phyloP scores from a whole-genome alignment of 352 stramenopile genomes.

The Blastocystis sp. region DNA sequence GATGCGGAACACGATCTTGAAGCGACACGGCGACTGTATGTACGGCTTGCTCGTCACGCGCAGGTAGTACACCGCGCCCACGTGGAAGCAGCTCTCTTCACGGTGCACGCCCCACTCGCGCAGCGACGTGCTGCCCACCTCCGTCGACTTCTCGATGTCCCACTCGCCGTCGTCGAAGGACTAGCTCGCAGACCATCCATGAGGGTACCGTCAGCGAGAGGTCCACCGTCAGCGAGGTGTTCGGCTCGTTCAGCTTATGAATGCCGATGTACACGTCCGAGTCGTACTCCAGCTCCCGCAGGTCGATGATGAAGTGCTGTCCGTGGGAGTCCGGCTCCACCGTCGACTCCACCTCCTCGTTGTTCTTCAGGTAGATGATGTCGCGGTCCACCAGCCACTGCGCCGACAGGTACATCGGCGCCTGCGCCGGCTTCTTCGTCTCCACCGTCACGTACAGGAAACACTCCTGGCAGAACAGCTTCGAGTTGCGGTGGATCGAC shows the following conservation, averaged over 20 bases:
- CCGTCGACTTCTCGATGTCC: not conserved
- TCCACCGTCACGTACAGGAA: not conserved
- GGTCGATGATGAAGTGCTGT: conserved; percentile 50
- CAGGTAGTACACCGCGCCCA: conserved; percentile 47
- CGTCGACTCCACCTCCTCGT: not conserved
- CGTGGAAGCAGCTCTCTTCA: not conserved
- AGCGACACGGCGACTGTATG: not conserved
- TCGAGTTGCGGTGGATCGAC: not conserved
- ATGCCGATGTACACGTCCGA: conserved; percentile 29
- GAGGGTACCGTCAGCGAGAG: not conserved
- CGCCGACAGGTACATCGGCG: not conserved
- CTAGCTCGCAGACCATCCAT: not conserved
- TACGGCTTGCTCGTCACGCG: not conserved
- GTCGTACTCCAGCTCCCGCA: conserved; percentile 26
- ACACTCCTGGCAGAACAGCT: conserved; percentile 46
- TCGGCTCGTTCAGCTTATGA: not conserved
- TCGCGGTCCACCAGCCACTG: conserved; percentile 24
- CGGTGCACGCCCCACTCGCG: conserved; percentile 25
- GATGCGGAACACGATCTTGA: conserved; percentile 37
- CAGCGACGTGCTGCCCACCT: not conserved
- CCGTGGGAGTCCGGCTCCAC: conserved; percentile 6
- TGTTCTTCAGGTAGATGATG: conserved; percentile 42
- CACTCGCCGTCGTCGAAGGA: conserved; percentile 51
- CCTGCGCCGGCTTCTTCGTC: not conserved
- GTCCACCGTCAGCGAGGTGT: not conserved